These are phyloP conservation scores for Naegleria gruberi DNA, from an alignment of 208 protist genomes.

Conservation along the genomic window DNA sequence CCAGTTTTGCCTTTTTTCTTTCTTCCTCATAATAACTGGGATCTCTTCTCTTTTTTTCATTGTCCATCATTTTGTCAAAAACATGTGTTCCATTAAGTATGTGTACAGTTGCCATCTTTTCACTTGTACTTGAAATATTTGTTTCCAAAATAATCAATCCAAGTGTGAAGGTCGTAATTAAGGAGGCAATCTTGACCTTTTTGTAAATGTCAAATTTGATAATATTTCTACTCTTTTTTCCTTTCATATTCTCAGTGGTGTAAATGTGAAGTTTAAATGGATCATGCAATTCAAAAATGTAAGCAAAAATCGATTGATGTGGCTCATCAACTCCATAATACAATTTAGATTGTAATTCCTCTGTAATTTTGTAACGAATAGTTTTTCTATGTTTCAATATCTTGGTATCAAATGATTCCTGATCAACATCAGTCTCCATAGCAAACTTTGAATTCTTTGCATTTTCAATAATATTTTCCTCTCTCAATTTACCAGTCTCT, in stretches of 20 bases:
- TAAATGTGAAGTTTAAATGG: background rate
- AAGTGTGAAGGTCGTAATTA: background rate
- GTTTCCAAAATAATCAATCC: background rate
- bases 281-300: background rate
- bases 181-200: background rate
- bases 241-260: background rate
- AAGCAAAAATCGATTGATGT: background rate
- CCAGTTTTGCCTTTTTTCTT: too few relatives aligned
- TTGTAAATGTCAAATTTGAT: background rate
- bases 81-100: background rate
- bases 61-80: background rate
- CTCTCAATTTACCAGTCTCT: background rate
- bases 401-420: background rate
- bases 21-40: too few relatives aligned
- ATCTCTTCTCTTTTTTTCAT: background rate
- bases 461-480: background rate
- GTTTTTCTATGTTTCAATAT: background rate
- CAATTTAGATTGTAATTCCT: background rate
- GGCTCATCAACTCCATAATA: background rate
- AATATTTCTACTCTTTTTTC: background rate
- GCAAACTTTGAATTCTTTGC: background rate
- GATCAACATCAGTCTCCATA: background rate
- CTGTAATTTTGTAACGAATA: background rate
- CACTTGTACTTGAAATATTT: background rate
- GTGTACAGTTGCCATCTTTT: background rate